Base-by-base conservation (phyloP, 169 alveolate species). In the Plasmodium blacklocki region DNA sequence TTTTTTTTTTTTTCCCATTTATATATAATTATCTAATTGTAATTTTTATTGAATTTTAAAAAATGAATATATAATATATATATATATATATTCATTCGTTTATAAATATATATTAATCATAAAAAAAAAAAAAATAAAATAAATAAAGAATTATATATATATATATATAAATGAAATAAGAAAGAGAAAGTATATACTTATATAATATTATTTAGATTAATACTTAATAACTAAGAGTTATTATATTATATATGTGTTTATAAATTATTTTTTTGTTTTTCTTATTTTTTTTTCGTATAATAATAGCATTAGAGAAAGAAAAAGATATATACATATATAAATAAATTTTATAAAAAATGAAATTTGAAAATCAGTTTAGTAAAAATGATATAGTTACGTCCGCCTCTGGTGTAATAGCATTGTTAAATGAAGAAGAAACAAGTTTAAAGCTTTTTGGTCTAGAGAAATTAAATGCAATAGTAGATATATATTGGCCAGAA, bases 401-500 rank as follows among this genome's bases (percentile, higher is more conserved):
- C 6, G 94, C 95, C 19, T 94, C 93, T 47, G 93, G 95, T 6
- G 96, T 91, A 72, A 91, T 93, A 43, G 89, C 96, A 6, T 86
- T 94, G 29, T 93, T 95, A 60, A 92, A 95, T 74, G 97, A 95
- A 8, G 94, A 88, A 45, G 90, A 93, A 54, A 56, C 76, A 45
- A 93, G 93, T 63, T 87, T 93, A 58, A 88, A 91, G 21, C 94
- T 93, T 45, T 94, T 94, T 64, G 97, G 97, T 19, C 78, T 95
- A 71, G 91, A 88, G 52, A 95, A 95, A 70, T 88, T 95, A 26
- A 88, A 95, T 63, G 74, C 93, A 3, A 83, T 94, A 67, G 96
- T 95, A 2, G 97, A 95, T 88, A 88, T 85, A 7, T 94, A 93
- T 60, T 95, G 97, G 97, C 95, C 94, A 26, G 97, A 95, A 66